A percentile compares a stretch with the other conserved stretches of the same genome.
These are phyloP conservation scores for Pyrus hybrid DNA, from an alignment of 331 rosid genomes.

Conservation along the genomic window DNA sequence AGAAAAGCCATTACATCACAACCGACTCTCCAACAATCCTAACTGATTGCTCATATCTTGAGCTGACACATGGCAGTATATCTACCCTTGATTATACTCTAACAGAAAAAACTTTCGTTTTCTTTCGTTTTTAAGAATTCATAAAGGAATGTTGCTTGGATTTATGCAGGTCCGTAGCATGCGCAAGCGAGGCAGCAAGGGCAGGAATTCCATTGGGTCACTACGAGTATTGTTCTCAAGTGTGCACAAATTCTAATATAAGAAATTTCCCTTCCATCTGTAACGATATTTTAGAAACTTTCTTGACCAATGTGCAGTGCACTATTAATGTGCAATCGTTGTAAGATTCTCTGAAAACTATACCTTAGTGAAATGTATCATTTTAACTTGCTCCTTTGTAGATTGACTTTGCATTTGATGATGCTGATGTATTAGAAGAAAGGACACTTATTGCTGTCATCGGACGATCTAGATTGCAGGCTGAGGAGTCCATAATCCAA, in stretches of 20 bases:
- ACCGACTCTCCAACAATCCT: too few relatives aligned
- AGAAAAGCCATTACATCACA: too few relatives aligned
- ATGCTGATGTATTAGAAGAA: slow-evolving; percentile 30
- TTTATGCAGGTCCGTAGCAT: slow-evolving; percentile 58
- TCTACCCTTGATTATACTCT: too few relatives aligned
- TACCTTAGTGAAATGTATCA: not conserved
- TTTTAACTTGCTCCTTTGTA: slow-evolving; percentile 22
- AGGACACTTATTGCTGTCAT: slow-evolving; percentile 46
- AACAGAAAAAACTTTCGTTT: not conserved
- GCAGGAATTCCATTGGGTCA: slow-evolving; percentile 77
- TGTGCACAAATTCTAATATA: slow-evolving; percentile 31
- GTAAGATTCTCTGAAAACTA: not conserved
- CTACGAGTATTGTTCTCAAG: slow-evolving; percentile 57
- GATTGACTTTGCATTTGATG: slow-evolving; percentile 36
- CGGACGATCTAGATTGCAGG: slow-evolving; percentile 48
- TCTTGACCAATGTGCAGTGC: not conserved
- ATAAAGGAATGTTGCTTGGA: slow-evolving; percentile 11
- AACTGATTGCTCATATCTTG: too few relatives aligned
- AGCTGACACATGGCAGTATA: too few relatives aligned
- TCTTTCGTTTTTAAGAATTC: not conserved
- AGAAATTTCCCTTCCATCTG: slow-evolving; percentile 7
- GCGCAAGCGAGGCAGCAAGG: slow-evolving; percentile 88
- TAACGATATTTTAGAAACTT: not conserved
- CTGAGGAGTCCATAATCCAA: slow-evolving; percentile 63
- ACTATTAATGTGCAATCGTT: not conserved